Percentiles rank a stretch among this genome's conserved stretches.
phyloP scores from a whole-genome alignment of 352 stramenopile species.

The Aphanomyces euteiches region DNA sequence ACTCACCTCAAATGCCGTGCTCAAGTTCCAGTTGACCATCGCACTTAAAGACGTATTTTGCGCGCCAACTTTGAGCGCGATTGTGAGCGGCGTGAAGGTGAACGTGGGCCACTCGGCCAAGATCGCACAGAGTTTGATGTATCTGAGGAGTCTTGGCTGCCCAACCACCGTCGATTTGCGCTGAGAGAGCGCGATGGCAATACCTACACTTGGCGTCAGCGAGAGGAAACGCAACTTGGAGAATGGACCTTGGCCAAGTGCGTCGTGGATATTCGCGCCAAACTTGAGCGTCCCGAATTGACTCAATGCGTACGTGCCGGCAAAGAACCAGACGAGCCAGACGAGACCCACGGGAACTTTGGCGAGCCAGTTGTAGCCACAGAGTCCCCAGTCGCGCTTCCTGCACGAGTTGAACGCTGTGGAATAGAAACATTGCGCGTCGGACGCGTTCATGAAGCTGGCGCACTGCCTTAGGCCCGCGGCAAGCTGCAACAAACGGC shows the following conservation, averaged over 20 bases:
- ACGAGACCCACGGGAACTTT: conserved; percentile 20
- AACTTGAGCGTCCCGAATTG: conserved; percentile 24
- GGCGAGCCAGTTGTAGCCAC: conserved; percentile 27
- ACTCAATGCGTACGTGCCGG: conserved; percentile 15
- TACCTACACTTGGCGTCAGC: not conserved
- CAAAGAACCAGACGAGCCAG: conserved; percentile 21
- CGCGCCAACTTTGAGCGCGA: conserved; percentile 21
- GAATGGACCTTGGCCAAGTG: conserved; percentile 26
- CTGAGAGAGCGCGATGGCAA: conserved; percentile 22
- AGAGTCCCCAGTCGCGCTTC: conserved; percentile 23
- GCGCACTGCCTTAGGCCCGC: not conserved
- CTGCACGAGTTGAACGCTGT: not conserved
- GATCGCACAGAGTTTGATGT: conserved; percentile 29
- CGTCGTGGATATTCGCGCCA: conserved; percentile 23
- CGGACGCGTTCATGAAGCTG: no score
- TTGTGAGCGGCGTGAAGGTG: conserved; percentile 25
- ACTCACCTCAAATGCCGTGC: conserved; percentile 11
- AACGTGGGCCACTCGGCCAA: conserved; percentile 28
- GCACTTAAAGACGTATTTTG: not conserved
- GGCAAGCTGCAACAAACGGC: not conserved
- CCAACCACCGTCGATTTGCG: not conserved
- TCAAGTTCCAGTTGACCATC: conserved; percentile 2
- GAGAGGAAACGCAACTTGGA: not conserved
- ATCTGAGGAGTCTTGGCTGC: conserved; percentile 4
- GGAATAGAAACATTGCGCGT: conserved; percentile 1